Base-by-base conservation (phyloP, 345 rosid species). In the Abelmoschus esculentus region DNA sequence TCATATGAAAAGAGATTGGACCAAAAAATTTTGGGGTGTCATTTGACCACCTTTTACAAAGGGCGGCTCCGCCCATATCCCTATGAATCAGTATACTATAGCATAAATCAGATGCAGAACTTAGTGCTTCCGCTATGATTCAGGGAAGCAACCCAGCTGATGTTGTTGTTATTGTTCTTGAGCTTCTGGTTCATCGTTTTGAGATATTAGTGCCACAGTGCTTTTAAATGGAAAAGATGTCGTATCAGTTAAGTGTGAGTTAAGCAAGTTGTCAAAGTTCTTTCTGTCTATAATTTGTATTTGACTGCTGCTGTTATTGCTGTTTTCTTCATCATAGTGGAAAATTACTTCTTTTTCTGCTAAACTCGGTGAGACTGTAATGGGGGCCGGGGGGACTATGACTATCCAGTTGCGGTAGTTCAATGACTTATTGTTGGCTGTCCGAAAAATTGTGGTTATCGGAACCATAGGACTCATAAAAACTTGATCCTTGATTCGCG, bases 371-470 rank as follows among this genome's bases (percentile, higher is more conserved):
- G 93, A 83, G 34, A 81, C 50, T 14, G 82, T 67, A 28, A 79
- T 79, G 0, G 78, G 0, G 91, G 96, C n/a, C n/a, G n/a, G n/a
- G n/a, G n/a, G 26, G 26, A 22, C 26, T 22, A 22, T 22, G 26
- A 72, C 96, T 91, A 61, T 91, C 87, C 12, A 89, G 85, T 29
- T 86, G 86, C 2, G 96, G 93, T 34, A 89, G 89, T 53, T 84
- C 90, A 2, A 83, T 76, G 56, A 81, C 32, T 54, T 36, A 70
- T 14, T 55, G 74, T 14, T 78, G 83, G 71, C 50, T 72, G n/a
- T 83, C 89, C 70, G 76, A 38, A 52, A 81, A 56, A 13, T 55
- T 60, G 11, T 57, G 40, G 56, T 22, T 55, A 4, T 76, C 74
- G 3, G 76, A 78, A 67, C 47, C 66, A 26, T 72, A 71, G 44